Percentiles rank a stretch among this genome's conserved stretches.
Evolutionary conservation across 1,284 basidiomycete genomes (phyloP).

Genomic region (Fistulina hepatica): DNA sequence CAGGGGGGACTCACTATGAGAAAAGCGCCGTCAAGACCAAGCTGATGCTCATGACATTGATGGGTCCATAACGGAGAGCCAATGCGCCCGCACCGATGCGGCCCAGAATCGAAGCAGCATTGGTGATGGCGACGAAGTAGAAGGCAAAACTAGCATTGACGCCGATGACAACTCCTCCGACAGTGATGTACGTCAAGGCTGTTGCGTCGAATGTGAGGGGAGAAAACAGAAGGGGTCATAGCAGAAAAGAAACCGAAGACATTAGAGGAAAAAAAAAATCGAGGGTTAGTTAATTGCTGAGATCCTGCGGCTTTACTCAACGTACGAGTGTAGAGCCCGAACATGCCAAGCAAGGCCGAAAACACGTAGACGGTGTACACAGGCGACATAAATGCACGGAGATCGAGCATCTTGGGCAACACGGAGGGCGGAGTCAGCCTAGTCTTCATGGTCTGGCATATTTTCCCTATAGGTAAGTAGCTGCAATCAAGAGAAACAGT

Average conservation of each 20-base stretch:
- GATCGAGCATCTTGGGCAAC: constrained; percentile 9
- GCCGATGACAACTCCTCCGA: constrained; percentile 29
- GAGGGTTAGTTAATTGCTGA: no score
- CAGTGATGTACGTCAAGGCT: constrained; percentile 41
- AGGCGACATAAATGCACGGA: constrained; percentile 27
- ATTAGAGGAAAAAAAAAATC: neutral
- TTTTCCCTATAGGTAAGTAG: neutral
- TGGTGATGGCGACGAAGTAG: constrained; percentile 36
- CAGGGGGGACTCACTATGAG: no score
- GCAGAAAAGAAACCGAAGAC: neutral
- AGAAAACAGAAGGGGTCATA: neutral
- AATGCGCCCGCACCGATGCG: constrained; percentile 29
- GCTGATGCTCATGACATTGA: constrained; percentile 33
- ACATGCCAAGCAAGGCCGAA: constrained; percentile 29
- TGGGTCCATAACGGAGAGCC: constrained; percentile 28
- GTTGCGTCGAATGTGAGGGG: no score
- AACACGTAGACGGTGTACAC: constrained; percentile 25
- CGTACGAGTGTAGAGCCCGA: constrained; percentile 42
- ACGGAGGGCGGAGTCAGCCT: constrained; percentile 30
- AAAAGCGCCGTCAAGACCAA: constrained; percentile 28
- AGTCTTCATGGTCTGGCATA: constrained; percentile 23
- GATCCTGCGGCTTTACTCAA: neutral
- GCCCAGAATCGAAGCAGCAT: constrained; percentile 30
- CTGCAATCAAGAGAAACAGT: neutral
- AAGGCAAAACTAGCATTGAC: constrained; percentile 28